A percentile compares a stretch with the other conserved stretches of the same genome.
Evolutionary conservation across 805 yeast genomes (phyloP).

Genomic region (Yarrowia porcina): DNA sequence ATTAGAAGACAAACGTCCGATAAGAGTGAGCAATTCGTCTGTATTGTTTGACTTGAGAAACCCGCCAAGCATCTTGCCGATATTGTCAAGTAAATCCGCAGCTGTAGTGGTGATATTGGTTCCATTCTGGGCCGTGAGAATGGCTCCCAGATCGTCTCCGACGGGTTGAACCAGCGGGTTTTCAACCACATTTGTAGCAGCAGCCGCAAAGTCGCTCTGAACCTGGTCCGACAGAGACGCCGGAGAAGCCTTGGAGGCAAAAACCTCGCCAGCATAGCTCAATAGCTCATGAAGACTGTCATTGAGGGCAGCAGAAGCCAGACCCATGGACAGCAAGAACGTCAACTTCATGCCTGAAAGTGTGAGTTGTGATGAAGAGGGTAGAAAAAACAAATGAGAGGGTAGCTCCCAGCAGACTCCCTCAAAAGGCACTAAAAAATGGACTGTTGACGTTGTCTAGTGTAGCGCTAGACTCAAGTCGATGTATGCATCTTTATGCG

Average conservation of each 20-base stretch:
- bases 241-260: slow-evolving; percentile 5
- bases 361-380: background rate
- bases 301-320: background rate
- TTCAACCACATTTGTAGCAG: background rate
- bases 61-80: slow-evolving; percentile 4
- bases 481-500: background rate
- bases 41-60: slow-evolving; percentile 10
- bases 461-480: background rate
- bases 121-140: background rate
- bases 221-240: background rate
- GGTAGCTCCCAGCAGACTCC: background rate
- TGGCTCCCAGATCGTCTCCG: background rate
- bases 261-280: slow-evolving; percentile 11
- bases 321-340: background rate
- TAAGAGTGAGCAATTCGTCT: background rate
- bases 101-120: background rate
- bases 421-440: background rate
- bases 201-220: background rate
- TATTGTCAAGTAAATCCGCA: background rate
- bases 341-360: background rate
- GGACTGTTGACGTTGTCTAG: slow-evolving; percentile 13
- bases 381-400: too few relatives aligned
- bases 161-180: slow-evolving; percentile 19
- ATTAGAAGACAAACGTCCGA: background rate
- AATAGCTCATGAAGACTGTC: background rate